These are phyloP conservation scores for Brassica napus DNA, from an alignment of 345 rosid species.

Conservation along the genomic window Da-Ae NC_063448.1:3881001-3881500, in stretches of 20 bases:
- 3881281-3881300: slow-evolving; percentile 21
- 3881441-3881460: slow-evolving; percentile 11
- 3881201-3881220: slow-evolving; percentile 80
- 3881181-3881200: slow-evolving; percentile 92
- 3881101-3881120: slow-evolving; percentile 47
- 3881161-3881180: slow-evolving; percentile 90
- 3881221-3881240: slow-evolving; percentile 64
- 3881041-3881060: slow-evolving; percentile 94
- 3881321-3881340: background rate
- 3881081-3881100: slow-evolving; percentile 62
- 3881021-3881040: slow-evolving; percentile 92
- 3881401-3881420: slow-evolving; percentile 6
- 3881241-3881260: slow-evolving; percentile 78
- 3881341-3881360: slow-evolving; percentile 6
- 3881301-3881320: slow-evolving; percentile 11
- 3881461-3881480: slow-evolving; percentile 22
- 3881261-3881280: slow-evolving; percentile 58
- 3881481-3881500: slow-evolving; percentile 9
- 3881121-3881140: slow-evolving; percentile 89
- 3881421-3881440: slow-evolving; percentile 9
- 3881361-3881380: background rate
- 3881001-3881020: slow-evolving; percentile 95
- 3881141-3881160: slow-evolving; percentile 85
- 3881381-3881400: background rate
- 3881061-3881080: slow-evolving; percentile 86